phyloP scores from a whole-genome alignment of 1,139 yeast species.

The Pneumocystis carinii region DNA sequence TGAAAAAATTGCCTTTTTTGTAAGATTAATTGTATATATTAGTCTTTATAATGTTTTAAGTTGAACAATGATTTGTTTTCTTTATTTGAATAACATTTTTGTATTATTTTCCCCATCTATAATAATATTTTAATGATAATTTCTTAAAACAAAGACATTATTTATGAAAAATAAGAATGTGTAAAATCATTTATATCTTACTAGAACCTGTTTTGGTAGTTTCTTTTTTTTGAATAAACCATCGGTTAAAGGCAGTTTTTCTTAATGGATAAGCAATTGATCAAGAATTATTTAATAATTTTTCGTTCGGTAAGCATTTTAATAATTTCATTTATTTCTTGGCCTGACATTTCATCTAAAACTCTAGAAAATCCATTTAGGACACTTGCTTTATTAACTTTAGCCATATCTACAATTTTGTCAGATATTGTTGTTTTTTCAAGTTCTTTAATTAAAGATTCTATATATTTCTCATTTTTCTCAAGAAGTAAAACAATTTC shows the following conservation, averaged over 20 bases:
- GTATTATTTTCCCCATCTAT: neutral
- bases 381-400: constrained; percentile 4
- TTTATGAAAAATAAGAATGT: no score
- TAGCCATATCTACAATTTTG: constrained; percentile 4
- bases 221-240: neutral
- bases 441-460: constrained; percentile 13
- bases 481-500: constrained; percentile 11
- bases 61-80: no score
- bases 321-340: constrained; percentile 3
- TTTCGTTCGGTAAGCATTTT: neutral
- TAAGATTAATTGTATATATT: neutral
- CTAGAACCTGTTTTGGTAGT: neutral
- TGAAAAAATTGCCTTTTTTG: neutral
- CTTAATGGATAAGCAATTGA: neutral
- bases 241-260: neutral
- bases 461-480: constrained; percentile 12
- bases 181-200: no score
- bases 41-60: neutral
- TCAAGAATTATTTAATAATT: neutral
- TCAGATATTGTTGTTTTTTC: constrained; percentile 7
- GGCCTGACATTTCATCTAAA: constrained; percentile 6
- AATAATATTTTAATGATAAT: no score
- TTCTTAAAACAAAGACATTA: no score
- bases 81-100: neutral
- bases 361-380: constrained; percentile 6